Base-by-base conservation (phyloP, 306 rosid genomes). In the Amphicarpaea edgeworthii region DNA sequence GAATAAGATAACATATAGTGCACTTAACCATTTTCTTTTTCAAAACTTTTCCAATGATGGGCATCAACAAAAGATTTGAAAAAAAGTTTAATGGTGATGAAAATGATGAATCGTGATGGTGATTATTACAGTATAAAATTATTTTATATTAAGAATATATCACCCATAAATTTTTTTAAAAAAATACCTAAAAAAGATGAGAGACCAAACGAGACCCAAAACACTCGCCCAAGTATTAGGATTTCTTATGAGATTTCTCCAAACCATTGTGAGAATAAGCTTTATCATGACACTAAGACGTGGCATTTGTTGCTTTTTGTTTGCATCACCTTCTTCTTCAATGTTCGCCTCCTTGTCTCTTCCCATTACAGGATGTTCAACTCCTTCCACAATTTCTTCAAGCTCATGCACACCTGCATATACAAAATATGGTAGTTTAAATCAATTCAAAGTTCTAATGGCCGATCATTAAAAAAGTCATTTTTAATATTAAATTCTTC, bases 201-300 rank as follows among this genome's bases (percentile, higher is more conserved):
- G 94, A 65, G 98, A 90, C 98, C 98, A 90, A 7, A 65, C 40
- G 0, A 93, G 69, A 45, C 97, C 98, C 0, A 90, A 8, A 61
- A 91, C 68, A 49, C 93, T 83, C 0, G 97, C 86, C 43, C 88
- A 84, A 0, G 93, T 87, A 75, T 91, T 93, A 74, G 98, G 98
- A 63, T 91, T 91, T 80, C 88, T 62, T 1, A 87, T 82, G 65
- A 93, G 97, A 77, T 87, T 93, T 68, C 88, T 89, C 90, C 92
- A 91, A 12, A 89, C 96, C 93, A 86, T 87, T 50, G 81, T 79
- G 24, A 91, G 85, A n/a, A 93, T 88, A 24, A 93, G 93, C 74
- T 90, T 87, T 23, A 89, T 84, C 91, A 90, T 89, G 10, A 87
- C 90, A 58, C 82, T 79, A 2, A 87, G 79, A 6, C 89, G 90